A percentile compares a stretch with the other conserved stretches of the same genome.
phyloP scores from a whole-genome alignment of 148 eudicot genomes.

The Persicaria maculosa region DNA sequence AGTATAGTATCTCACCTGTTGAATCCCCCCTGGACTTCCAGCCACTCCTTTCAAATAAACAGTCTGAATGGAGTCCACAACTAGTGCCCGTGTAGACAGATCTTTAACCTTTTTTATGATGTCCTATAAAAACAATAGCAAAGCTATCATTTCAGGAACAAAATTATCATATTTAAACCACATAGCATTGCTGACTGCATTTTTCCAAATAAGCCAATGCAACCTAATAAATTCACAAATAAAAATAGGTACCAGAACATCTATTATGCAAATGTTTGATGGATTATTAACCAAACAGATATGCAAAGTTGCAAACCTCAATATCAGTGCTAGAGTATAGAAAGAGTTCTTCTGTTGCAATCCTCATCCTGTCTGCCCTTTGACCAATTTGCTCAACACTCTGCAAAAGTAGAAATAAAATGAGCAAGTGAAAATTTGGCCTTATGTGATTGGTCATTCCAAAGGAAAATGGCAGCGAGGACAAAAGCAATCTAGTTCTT shows the following conservation, averaged over 20 bases:
- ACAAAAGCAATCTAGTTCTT: background rate
- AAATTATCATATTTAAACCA: background rate
- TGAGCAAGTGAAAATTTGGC: background rate
- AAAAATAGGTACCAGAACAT: background rate
- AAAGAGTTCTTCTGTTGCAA: conserved; percentile 60
- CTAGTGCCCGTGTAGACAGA: conserved; percentile 66
- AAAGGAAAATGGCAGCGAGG: background rate
- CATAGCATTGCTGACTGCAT: background rate
- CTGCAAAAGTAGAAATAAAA: conserved; percentile 27
- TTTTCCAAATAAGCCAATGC: background rate
- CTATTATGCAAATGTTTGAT: background rate
- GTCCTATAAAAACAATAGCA: conserved; percentile 40
- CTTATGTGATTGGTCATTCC: background rate
- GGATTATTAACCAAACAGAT: background rate
- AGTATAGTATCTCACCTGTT: conserved; percentile 44
- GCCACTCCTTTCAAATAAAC: conserved; percentile 69
- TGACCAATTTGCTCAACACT: conserved; percentile 97
- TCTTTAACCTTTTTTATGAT: conserved; percentile 55
- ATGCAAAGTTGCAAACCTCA: conserved; percentile 44
- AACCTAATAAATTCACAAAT: background rate
- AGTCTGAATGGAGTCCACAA: conserved; percentile 93
- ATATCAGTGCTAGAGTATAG: conserved; percentile 85
- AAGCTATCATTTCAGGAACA: background rate
- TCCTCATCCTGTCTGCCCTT: conserved; percentile 80
- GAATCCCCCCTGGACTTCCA: conserved; percentile 77